These are phyloP conservation scores for Casuarina equisetifolia DNA, from an alignment of 306 rosid genomes.

Conservation along the genomic window DNA sequence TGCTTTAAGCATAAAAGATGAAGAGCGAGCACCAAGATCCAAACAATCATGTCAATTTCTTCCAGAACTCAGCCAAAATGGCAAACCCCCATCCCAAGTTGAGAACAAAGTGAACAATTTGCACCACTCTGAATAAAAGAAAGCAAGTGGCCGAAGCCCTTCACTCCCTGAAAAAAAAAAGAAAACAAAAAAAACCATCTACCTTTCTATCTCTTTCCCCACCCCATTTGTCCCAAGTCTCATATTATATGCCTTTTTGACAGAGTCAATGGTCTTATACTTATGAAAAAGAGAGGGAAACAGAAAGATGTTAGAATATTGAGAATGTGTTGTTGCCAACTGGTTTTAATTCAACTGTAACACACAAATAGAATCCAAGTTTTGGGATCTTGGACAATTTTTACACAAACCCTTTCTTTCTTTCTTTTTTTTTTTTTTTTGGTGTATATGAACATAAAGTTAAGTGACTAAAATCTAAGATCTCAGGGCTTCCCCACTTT, in stretches of 20 bases:
- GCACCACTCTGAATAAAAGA: not conserved
- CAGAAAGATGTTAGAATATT: slow-evolving; percentile 5
- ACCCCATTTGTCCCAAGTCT: slow-evolving; percentile 1
- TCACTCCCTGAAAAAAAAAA: not conserved
- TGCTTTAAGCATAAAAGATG: slow-evolving; percentile 7
- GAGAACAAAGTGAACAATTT: slow-evolving; percentile 20
- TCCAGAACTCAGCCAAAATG: slow-evolving; percentile 5
- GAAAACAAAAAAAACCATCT: not conserved
- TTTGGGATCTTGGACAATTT: slow-evolving; percentile 15
- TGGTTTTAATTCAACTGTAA: slow-evolving; percentile 18
- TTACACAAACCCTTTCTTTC: no score
- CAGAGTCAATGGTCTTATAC: slow-evolving; percentile 12
- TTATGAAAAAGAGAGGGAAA: not conserved
- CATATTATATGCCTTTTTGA: slow-evolving; percentile 11
- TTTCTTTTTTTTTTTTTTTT: no score
- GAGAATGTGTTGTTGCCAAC: not conserved
- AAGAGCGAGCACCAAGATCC: slow-evolving; percentile 2
- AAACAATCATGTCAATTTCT: slow-evolving; percentile 22
- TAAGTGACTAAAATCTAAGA: slow-evolving; percentile 41
- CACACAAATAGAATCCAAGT: slow-evolving; percentile 8
- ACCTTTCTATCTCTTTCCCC: slow-evolving; percentile 1
- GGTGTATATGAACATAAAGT: slow-evolving; percentile 2
- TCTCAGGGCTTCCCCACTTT: slow-evolving; percentile 36
- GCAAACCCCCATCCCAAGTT: slow-evolving; percentile 10
- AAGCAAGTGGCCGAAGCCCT: slow-evolving; percentile 11